Evolutionary conservation across 148 eudicot species (phyloP), one percentile per base, ranked within the genome.

Genomic region (Cornus kousa): DNA sequence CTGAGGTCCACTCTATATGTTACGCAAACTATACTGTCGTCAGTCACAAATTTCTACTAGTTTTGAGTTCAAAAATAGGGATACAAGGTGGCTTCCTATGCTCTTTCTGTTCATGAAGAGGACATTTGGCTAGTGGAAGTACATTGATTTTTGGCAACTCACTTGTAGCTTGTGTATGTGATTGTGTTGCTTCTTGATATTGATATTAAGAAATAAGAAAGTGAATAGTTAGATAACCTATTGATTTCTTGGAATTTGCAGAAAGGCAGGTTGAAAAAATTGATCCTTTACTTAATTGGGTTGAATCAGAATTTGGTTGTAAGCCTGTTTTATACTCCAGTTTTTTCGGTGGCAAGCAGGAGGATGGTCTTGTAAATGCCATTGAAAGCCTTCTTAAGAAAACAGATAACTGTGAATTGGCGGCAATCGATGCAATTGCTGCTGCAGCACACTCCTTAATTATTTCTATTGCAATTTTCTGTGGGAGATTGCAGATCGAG

Each of bases 261-360:
- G 99, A 91, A 73, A 81, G 81, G 48, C 99, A 95, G 85, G 90
- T 89, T 81, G 91, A 89, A 83, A 95, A 95, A 84, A 85, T 95
- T 46, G 91, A 88, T 86, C 99, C 97, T 76, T 72, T 95, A 50
- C 92, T 95, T 57, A 76, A 86, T 23, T 95, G 99, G 99, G 80
- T 93, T 73, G 92, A 95, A 78, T 85, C 90, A 28, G 99, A 95
- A 81, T 93, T 95, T 76, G 97, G 99, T 74, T 87, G 71, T 83
- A 91, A 93, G 87, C 97, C 99, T 68, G 85, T 86, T 74, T 87
- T 90, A 64, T 82, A 93, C 85, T 80, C 99, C 83, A 80, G 90
- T 82, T 89, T 93, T 81, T 91, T 89, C 85, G 99, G 97, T 80
- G 99, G 97, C 31, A 90, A 90, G 86, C 99, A 95, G 80, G 95